Base-by-base conservation (phyloP, 805 yeast species). In the Metschnikowia kofuensis region DNA sequence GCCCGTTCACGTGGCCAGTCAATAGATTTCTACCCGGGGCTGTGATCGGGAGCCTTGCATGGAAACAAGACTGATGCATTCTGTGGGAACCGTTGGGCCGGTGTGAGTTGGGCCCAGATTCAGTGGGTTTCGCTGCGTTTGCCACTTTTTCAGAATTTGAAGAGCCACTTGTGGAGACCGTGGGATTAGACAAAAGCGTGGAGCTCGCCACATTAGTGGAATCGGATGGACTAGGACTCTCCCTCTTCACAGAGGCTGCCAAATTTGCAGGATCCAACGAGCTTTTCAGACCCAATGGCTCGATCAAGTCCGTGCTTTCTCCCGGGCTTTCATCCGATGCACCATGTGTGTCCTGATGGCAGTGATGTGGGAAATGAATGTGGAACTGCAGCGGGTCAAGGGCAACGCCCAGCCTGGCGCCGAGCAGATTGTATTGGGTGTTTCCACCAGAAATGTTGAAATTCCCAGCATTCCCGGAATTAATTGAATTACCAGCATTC, bases 21-120 rank as follows among this genome's bases (percentile, higher is more conserved):
- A 12, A 11, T 7, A 7, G n/a, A 4, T 13, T 8, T 14, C 14
- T 34, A 3, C 15, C 36, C 15, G 36, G 5, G 15, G n/a, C 15
- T 11, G 36, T 12, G 15, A 34, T 13, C 38, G 58, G 81, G 40
- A 60, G 65, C 39, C 60, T 64, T 28, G 82, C 77, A 61, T 68
- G 81, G 63, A 67, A 78, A 62, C 70, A 75, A 41, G 66, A 76
- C 64, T 72, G 75, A 49, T 72, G 75, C 29, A 51, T 30, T 12
- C 32, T 2, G 13, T 12, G 32, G 13, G 10, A 3, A 12, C 32
- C 2, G 6, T 30, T 30, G 32, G 32, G 21, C 21, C 21, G 21
- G 21, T 21, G 21, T 21, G 21, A 21, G 21, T 4, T 21, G 2
- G 21, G 4, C 21, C 21, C 21, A 21, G 21, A 21, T 21, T 21